Evolutionary conservation across 164 flowering plant genomes (phyloP), one percentile per base, ranked within the genome.

Genomic region (Chimonanthus praecox): DNA sequence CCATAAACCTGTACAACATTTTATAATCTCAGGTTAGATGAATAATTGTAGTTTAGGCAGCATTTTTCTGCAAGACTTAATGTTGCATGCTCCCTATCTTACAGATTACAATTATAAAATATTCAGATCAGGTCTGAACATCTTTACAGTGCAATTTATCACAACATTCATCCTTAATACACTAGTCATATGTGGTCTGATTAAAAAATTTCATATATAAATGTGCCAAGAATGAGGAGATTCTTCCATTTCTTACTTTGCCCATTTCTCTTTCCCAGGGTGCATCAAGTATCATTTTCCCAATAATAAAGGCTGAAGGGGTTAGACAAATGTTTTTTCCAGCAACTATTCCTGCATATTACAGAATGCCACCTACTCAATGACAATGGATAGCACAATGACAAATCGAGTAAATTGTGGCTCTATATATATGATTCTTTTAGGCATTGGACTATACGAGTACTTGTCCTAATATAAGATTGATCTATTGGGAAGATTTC

Each of bases 271-370:
- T 58, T 67, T 72, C 74, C 54, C 87, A 90, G 92, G 80, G 85
- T 75, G 95, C 95, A 49, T 83, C 91, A 2, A 87, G 86, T 50
- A 89, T 90, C 68, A 90, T 90, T 58, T 83, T 89, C 73, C 92
- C 95, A 4, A 90, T 90, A 60, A 90, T 90, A 72, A 87, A 79
- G 77, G 91, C 92, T 0, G 95, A 90, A 80, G 95, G 95, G 68
- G 79, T 89, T 21, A 82, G 95, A 81, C 90, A 90, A 73, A 90
- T 90, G 95, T 90, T 90, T 74, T 88, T 90, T 76, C 95, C 92
- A 0, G 86, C 86, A 5, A 87, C 88, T 4, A 78, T 88, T 11
- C 88, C 88, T 15, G 92, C 95, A 44, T 82, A 85, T 69, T 86
- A 87, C 74, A 80, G 89, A 83, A 82, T 82, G 65, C 87, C 88